Percentiles rank a stretch among this genome's conserved stretches.
Conservation (phyloP, 306 rosid species). For the Cucurbita pepo region DNA sequence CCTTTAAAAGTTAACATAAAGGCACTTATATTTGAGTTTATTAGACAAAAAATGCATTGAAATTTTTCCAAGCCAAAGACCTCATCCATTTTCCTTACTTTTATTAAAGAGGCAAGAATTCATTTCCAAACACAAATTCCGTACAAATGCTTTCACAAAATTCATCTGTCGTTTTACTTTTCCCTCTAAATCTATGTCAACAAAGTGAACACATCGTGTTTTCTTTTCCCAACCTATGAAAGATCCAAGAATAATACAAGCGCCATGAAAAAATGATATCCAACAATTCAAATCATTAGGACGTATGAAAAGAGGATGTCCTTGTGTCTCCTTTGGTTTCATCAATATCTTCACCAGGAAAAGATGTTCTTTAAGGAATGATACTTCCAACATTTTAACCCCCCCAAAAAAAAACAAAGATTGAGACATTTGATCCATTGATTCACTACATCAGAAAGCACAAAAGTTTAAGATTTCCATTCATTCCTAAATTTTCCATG, state of each 20-base stretch:
- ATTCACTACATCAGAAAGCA: neutral
- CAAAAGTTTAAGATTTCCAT: neutral
- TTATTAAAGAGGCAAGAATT: neutral
- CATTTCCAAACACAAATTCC: neutral
- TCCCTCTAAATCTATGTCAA: neutral
- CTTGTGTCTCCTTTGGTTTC: neutral
- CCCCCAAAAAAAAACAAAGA: no score
- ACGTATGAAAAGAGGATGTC: neutral
- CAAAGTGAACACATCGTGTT: neutral
- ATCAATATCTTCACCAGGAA: neutral
- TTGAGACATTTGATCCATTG: neutral
- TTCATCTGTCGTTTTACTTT: neutral
- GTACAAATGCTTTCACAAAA: neutral
- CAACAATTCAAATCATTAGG: neutral
- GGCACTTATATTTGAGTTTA: neutral
- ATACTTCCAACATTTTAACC: no score
- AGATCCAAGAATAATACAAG: neutral
- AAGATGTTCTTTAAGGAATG: neutral
- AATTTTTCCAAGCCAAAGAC: neutral
- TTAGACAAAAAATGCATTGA: neutral
- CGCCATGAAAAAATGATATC: neutral
- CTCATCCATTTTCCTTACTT: neutral
- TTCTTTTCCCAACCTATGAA: neutral
- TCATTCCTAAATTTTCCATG: neutral
- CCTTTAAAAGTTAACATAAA: neutral